Evolutionary conservation across 768 basidiomycete species (phyloP), one percentile per base, ranked within the genome.

Genomic region (Tulasnella sp.): DNA sequence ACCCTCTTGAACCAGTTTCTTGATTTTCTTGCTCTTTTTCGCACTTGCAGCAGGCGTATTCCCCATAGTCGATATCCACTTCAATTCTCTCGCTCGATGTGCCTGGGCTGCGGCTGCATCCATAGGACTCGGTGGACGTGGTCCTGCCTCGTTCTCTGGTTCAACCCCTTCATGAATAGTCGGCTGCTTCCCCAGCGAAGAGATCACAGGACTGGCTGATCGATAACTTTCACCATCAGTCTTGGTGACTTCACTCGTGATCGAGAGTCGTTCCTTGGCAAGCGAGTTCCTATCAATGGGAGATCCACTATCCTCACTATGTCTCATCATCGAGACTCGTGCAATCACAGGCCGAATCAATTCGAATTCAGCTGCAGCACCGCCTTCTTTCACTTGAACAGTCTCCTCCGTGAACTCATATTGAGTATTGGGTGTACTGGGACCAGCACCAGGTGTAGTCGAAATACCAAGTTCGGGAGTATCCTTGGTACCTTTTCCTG

Each of bases 291-390:
- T n/a, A n/a, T n/a, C n/a, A n/a, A n/a, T n/a, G n/a, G n/a, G n/a
- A n/a, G n/a, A n/a, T n/a, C 7, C 25, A 20, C 47, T 46, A 32
- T 19, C 47, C 32, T 13, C 43, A 70, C 0, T 84, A 85, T 20
- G 74, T 70, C 29, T 88, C 70, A 12, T 87, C 73, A 65, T 86
- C 81, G 57, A 89, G 88, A 57, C 87, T 84, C 70, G 79, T 80
- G 60, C 87, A 20, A 37, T 53, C 48, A 33, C 15, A 8, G 31
- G 50, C 50, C 20, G 31, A 5, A 51, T 37, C 12, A 53, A 20
- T 34, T 47, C 45, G 31, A 47, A 47, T 25, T 53, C 53, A 34
- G 29, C 34, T 9, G 19, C 40, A n/a, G 31, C 43, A 15, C 39
- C 45, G 12, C 32, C 53, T 6, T 53, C 81, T 60, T 83, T 68